phyloP scores from a whole-genome alignment of 2,329 filamentous ascomycete genomes.

The Ophiostoma piceae region DNA sequence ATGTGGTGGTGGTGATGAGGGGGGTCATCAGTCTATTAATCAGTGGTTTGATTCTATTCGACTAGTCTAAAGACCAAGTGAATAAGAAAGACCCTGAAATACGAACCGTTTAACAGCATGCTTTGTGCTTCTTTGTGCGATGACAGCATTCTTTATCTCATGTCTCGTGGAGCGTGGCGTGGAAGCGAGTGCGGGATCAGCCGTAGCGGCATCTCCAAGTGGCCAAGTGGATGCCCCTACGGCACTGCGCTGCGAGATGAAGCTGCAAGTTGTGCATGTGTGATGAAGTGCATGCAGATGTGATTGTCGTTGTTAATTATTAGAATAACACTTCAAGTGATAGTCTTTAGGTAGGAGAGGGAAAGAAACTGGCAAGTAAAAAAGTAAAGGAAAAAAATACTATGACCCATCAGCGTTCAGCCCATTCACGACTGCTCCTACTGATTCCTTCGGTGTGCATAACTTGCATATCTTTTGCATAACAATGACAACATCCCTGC shows the following conservation, averaged over 20 bases:
- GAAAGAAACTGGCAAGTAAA: too few species aligned
- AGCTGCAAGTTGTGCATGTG: slow-evolving; percentile 1
- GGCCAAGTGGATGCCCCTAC: slow-evolving; percentile 5
- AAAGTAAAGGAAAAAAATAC: too few species aligned
- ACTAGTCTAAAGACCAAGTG: neutral
- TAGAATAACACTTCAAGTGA: too few species aligned
- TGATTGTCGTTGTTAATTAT: neutral
- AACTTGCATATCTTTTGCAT: neutral
- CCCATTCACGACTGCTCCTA: too few species aligned
- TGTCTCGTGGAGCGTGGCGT: neutral
- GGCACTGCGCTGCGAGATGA: slow-evolving; percentile 2
- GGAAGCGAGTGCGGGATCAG: slow-evolving; percentile 1
- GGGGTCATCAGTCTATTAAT: neutral
- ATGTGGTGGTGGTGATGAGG: neutral
- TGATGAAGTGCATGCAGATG: slow-evolving; percentile 11
- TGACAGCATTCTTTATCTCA: neutral
- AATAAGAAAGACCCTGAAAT: neutral
- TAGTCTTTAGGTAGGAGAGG: too few species aligned
- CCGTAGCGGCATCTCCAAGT: slow-evolving; percentile 3
- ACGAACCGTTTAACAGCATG: neutral
- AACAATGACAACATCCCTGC: neutral
- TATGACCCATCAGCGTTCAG: too few species aligned
- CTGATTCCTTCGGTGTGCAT: neutral
- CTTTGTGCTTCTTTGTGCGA: slow-evolving; percentile 7
- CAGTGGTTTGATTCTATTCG: neutral